Evolutionary conservation across 805 yeast species (phyloP), one percentile per base, ranked within the genome.

Genomic region (Starmerella sirachaensis): DNA sequence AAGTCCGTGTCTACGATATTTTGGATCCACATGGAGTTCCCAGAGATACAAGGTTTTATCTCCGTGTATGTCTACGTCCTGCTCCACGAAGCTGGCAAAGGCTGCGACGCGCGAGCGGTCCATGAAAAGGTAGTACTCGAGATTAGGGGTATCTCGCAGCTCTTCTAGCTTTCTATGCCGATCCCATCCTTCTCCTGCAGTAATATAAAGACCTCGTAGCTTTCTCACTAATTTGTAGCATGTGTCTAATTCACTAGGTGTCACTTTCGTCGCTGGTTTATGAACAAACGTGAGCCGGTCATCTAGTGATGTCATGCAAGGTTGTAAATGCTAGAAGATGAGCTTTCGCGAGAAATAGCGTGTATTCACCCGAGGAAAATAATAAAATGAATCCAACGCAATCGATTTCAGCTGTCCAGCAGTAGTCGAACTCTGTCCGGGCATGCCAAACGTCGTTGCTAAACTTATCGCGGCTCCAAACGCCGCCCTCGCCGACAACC

Each of bases 21-120:
- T 9, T 11, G 40, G 41, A 18, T 29, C 35, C 5, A 45, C 49
- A 30, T 45, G 49, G n/a, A 45, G 35, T 29, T 45, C 49, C 47
- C 48, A 45, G 7, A 45, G 18, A 24, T 31, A 45, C 3, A 34
- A 18, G 19, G 37, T 33, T 6, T 30, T 19, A 7, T 17, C n/a
- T 23, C 31, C 31, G 3, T 26, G 19, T 7, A 28, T 10, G 11
- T 29, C 28, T 12, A 32, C 35, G 24, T 45, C 48, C 18, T 36
- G 6, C 16, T 23, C 20, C 14, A 30, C 35, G 31, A 29, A 45
- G 13, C 38, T 31, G n/a, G 40, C 44, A 26, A 43, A 45, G 21
- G 40, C 49, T 3, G 30, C 41, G 5, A 45, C 18, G 8, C 18
- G 16, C 22, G 29, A 29, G 21, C 28, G 33, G n/a, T 20, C n/a